A percentile compares a stretch with the other conserved stretches of the same genome.
Evolutionary conservation across 805 yeast species (phyloP).

Genomic region (Saturnispora serradocipensis): DNA sequence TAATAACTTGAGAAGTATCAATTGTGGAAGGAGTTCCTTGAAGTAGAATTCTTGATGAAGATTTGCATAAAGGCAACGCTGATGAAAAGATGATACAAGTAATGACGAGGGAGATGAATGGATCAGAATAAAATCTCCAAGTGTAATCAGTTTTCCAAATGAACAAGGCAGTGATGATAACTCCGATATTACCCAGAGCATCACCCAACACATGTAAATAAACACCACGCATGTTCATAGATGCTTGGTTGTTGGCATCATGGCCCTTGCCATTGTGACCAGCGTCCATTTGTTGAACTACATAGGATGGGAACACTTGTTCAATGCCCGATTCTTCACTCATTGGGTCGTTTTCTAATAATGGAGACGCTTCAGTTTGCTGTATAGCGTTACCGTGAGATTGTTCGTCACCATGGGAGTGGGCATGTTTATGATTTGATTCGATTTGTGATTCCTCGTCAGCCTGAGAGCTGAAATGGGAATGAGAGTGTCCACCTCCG

Average conservation of each 20-base stretch:
- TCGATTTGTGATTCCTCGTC: constrained; percentile 10
- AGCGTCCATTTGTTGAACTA: constrained; percentile 18
- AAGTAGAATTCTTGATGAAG: constrained; percentile 76
- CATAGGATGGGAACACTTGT: constrained; percentile 23
- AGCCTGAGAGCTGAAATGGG: constrained; percentile 5
- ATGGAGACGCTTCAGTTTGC: constrained; percentile 6
- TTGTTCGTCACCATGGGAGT: neutral
- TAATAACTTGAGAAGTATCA: constrained; percentile 63
- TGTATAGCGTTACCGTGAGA: neutral
- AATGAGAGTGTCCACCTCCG: constrained; percentile 17
- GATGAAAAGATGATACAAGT: constrained; percentile 84
- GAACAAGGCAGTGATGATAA: constrained; percentile 77
- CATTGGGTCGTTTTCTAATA: constrained; percentile 7
- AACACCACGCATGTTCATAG: constrained; percentile 97
- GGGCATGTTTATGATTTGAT: constrained; percentile 3
- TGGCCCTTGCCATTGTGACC: constrained; percentile 7
- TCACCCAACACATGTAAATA: constrained; percentile 93
- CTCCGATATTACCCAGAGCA: constrained; percentile 93
- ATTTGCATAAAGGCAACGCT: constrained; percentile 81
- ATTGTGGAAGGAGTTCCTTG: constrained; percentile 90
- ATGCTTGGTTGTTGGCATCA: constrained; percentile 29
- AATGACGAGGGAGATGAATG: constrained; percentile 73
- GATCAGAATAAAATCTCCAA: constrained; percentile 85
- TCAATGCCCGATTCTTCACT: constrained; percentile 21
- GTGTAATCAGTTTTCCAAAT: constrained; percentile 89